A percentile compares a stretch with the other conserved stretches of the same genome.
phyloP scores from a whole-genome alignment of 768 basidiomycete species.

The Suillus spraguei region DNA sequence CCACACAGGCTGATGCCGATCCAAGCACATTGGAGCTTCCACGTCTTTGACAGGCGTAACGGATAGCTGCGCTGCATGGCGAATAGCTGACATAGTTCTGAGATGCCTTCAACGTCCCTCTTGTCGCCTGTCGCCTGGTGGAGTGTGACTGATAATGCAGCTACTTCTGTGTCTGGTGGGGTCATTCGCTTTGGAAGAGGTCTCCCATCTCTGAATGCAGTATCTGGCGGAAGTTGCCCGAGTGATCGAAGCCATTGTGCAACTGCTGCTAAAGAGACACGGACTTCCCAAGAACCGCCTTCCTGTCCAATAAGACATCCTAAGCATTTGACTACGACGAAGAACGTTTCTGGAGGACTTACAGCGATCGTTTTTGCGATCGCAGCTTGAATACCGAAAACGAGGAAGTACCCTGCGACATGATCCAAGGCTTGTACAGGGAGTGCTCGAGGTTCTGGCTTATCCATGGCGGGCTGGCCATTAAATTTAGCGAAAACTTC shows the following conservation, averaged over 20 bases:
- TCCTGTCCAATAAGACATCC: conserved; percentile 38
- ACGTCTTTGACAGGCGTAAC: conserved; percentile 45
- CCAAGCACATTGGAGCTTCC: conserved; percentile 36
- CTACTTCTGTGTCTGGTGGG: conserved; percentile 42
- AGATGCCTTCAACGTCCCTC: conserved; percentile 14
- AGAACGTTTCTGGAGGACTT: conserved; percentile 15
- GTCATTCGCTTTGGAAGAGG: conserved; percentile 40
- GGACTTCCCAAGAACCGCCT: conserved; percentile 63
- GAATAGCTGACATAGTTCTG: conserved; percentile 42
- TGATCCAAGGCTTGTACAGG: conserved; percentile 66
- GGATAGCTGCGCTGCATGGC: conserved; percentile 47
- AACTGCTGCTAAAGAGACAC: conserved; percentile 58
- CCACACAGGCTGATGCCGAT: conserved; percentile 31
- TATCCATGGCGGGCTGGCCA: conserved; percentile 12
- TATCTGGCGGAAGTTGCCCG: conserved; percentile 43
- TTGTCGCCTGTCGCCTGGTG: conserved; percentile 21
- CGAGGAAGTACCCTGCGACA: conserved; percentile 58
- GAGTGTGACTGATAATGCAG: conserved; percentile 33
- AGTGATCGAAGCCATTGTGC: conserved; percentile 60
- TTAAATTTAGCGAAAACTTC: conserved; percentile 43
- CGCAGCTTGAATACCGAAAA: conserved; percentile 60
- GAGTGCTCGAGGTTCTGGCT: conserved; percentile 35
- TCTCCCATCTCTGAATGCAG: conserved; percentile 42
- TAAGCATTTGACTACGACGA: background rate
- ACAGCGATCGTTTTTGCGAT: conserved; percentile 55